These are phyloP conservation scores for Knufia fluminis DNA, from an alignment of 2,329 filamentous ascomycete genomes.

Conservation along the genomic window DNA sequence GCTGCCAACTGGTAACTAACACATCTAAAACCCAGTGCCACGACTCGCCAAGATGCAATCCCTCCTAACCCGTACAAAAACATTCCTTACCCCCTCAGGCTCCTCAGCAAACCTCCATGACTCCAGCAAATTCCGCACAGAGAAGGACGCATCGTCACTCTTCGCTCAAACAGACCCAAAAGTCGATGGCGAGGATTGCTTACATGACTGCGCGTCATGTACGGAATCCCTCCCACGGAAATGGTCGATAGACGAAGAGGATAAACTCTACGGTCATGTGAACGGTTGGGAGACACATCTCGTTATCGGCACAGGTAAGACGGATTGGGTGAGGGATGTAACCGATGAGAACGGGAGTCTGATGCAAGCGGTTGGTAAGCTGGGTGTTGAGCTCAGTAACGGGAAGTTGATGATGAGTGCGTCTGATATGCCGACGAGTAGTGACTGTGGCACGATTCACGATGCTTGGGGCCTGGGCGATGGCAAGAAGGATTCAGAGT, in stretches of 20 bases:
- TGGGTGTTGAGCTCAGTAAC: constrained; percentile 29
- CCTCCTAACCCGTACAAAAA: constrained; percentile 1
- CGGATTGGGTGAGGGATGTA: constrained; percentile 86
- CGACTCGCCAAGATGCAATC: constrained; percentile 12
- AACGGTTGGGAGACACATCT: constrained; percentile 84
- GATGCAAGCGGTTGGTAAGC: constrained; percentile 61
- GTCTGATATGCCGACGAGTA: constrained; percentile 17
- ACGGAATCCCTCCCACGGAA: constrained; percentile 67
- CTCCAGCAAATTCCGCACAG: constrained; percentile 36
- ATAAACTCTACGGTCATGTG: constrained; percentile 74
- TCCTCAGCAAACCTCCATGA: constrained; percentile 10
- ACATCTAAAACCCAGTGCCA: too few relatives aligned
- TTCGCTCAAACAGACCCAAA: constrained; percentile 68
- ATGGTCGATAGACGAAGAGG: constrained; percentile 62
- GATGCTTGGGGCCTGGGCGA: constrained; percentile 6
- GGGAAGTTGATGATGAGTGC: constrained; percentile 23
- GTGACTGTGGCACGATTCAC: constrained; percentile 7
- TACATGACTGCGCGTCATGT: constrained; percentile 78
- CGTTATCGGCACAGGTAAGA: constrained; percentile 88
- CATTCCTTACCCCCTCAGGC: constrained; percentile 9
- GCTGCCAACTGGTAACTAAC: too few relatives aligned
- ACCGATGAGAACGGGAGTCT: constrained; percentile 77
- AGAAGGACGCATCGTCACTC: constrained; percentile 43
- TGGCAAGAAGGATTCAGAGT: constrained; percentile 10
- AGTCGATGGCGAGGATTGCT: constrained; percentile 78